phyloP scores from a whole-genome alignment of 306 rosid species.

The Lotus japonicus region DNA sequence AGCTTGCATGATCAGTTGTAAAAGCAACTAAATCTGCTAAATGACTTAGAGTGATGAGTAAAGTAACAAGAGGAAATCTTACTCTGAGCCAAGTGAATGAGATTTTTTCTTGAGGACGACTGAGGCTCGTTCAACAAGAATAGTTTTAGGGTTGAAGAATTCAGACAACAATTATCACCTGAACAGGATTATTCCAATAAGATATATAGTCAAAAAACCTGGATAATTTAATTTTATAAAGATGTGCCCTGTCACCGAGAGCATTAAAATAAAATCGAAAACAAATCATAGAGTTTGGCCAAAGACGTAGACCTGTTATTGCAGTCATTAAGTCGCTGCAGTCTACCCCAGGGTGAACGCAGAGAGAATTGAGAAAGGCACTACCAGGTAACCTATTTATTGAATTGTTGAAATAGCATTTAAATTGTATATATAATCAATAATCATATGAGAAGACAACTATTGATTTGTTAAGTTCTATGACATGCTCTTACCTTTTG shows the following conservation, averaged over 20 bases:
- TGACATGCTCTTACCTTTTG: conserved; percentile 37
- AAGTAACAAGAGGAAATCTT: conserved; percentile 11
- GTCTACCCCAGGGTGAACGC: conserved; percentile 42
- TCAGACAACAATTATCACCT: conserved; percentile 84
- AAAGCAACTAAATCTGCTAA: no score
- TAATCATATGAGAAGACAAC: neutral
- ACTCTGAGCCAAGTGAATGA: conserved; percentile 90
- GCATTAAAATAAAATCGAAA: neutral
- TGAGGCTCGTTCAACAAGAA: conserved; percentile 74
- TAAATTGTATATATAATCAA: neutral
- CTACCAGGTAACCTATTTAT: conserved; percentile 36
- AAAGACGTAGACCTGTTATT: conserved; percentile 43
- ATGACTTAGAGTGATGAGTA: neutral
- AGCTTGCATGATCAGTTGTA: no score
- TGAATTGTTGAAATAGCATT: neutral
- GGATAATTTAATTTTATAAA: neutral
- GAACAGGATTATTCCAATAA: neutral
- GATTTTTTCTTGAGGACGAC: conserved; percentile 67
- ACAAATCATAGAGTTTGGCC: neutral
- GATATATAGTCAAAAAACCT: neutral
- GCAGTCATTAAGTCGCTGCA: conserved; percentile 58
- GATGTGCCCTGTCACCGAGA: no score
- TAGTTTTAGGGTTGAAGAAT: conserved; percentile 59
- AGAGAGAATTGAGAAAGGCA: conserved; percentile 34
- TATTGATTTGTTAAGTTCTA: neutral